A percentile compares a stretch with the other conserved stretches of the same genome.
Conservation (phyloP, 1,284 basidiomycete genomes). For the Fistulina hepatica region DNA sequence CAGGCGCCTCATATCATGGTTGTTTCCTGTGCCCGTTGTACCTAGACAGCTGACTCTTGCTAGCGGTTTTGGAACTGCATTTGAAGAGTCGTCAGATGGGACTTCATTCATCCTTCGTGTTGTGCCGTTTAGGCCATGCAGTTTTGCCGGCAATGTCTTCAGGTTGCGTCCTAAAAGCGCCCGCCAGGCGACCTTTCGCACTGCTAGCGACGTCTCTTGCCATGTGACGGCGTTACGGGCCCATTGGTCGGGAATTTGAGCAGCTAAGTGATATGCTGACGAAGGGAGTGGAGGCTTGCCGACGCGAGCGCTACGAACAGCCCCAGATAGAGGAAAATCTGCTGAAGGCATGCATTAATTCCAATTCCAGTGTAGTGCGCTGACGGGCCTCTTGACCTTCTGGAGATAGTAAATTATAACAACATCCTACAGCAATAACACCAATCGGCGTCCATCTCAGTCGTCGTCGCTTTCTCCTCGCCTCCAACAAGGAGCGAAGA, state of each 20-base stretch:
- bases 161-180: constrained; percentile 28
- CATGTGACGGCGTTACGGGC: constrained; percentile 26
- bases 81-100: not conserved
- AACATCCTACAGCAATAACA: constrained; percentile 32
- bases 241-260: constrained; percentile 34
- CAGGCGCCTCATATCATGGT: constrained; percentile 30
- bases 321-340: constrained; percentile 27
- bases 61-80: not conserved
- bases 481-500: constrained; percentile 24
- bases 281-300: constrained; percentile 18
- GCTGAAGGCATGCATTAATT: not conserved
- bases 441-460: constrained; percentile 23
- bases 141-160: not conserved
- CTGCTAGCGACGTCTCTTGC: constrained; percentile 36
- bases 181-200: constrained; percentile 56
- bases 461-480: constrained; percentile 3
- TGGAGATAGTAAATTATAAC: constrained; percentile 32
- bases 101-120: not conserved
- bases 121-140: not conserved
- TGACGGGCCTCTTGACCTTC: constrained; percentile 15
- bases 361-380: not conserved
- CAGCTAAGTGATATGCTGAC: constrained; percentile 48
- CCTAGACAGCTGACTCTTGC: not conserved
- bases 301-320: constrained; percentile 11
- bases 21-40: constrained; percentile 24